Base-by-base conservation (phyloP, 192 early-diverging fungal genomes). In the Geranomyces variabilis region DNA sequence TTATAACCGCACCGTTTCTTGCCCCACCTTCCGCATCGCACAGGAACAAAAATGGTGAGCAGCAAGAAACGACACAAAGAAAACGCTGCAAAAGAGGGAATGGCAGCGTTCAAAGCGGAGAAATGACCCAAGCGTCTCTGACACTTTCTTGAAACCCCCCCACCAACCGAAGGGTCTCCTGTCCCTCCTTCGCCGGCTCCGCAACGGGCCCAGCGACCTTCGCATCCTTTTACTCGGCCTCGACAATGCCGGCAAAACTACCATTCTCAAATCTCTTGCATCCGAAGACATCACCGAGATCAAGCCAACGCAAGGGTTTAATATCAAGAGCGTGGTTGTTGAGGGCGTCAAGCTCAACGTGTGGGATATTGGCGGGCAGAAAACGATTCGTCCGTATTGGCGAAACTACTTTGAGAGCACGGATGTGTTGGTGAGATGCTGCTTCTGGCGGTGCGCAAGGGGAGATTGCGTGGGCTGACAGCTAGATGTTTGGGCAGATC, bases 331-430 rank as follows among this genome's bases (percentile, higher is more conserved):
- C 6, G 85, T 88, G 13, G 66, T 83, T 66, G 74, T 81, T 26
- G 80, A 88, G 28, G 83, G 83, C 5, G 76, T 88, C 67, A 88
- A 87, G 56, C 67, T 88, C 79, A 87, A 84, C 65, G 77, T 88
- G 28, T 88, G 86, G 86, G 86, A 88, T 72, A 86, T 88, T 69
- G 86, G 86, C 43, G 85, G 86, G 26, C 85, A 87, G 72, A 77
- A 83, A 48, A 28, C 80, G 14, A 88, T 88, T 51, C 53, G 86
- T 5, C 81, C 84, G 19, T 88, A 88, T 34, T 88, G 86, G 86
- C 56, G 86, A 43, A 87, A 88, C 66, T 88, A 88, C 61, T 88
- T 88, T 80, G 86, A 88, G 47, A 76, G 70, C 43, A 85, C 86
- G 12, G 86, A 88, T 69, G 76, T 88, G 7, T 61, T 88, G 71